These are phyloP conservation scores for Eucommia ulmoides DNA, from an alignment of 257 asterid genomes.

Conservation along the genomic window DNA sequence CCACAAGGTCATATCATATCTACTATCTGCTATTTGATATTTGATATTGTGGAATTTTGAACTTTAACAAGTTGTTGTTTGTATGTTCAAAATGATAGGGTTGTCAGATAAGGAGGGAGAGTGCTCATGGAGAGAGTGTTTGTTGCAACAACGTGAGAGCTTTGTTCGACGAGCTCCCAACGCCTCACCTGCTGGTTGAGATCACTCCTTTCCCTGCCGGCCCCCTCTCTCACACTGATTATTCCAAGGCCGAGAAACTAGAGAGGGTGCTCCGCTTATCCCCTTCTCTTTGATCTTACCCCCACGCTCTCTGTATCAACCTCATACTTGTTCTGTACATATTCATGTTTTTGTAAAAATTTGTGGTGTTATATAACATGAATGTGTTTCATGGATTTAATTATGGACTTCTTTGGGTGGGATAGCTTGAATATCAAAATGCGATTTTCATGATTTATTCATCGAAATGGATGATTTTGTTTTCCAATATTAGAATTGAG, in stretches of 20 bases:
- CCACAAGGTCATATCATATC: conserved; percentile 52
- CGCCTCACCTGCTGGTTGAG: conserved; percentile 72
- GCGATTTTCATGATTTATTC: no score
- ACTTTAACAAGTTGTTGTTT: not conserved
- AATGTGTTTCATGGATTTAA: no score
- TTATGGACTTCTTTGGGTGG: no score
- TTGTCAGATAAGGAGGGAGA: conserved; percentile 91
- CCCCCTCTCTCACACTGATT: conserved; percentile 69
- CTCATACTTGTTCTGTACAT: not conserved
- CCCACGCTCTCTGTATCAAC: conserved; percentile 7
- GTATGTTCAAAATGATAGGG: conserved; percentile 29
- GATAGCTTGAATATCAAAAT: no score
- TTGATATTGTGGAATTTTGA: not conserved
- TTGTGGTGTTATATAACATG: no score
- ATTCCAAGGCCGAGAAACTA: conserved; percentile 76
- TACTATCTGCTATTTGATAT: not conserved
- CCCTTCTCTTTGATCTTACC: conserved; percentile 40
- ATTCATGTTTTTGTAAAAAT: not conserved
- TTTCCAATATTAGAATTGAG: no score
- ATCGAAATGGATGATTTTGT: no score
- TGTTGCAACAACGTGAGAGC: conserved; percentile 95
- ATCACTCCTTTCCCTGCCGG: conserved; percentile 89
- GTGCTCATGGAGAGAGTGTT: conserved; percentile 89
- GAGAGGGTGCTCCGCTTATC: conserved; percentile 85
- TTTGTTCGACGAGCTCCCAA: conserved; percentile 89